These are phyloP conservation scores for Hsuehochloa calcarea DNA, from an alignment of 176 grass and related monocot genomes.

Conservation along the genomic window DNA sequence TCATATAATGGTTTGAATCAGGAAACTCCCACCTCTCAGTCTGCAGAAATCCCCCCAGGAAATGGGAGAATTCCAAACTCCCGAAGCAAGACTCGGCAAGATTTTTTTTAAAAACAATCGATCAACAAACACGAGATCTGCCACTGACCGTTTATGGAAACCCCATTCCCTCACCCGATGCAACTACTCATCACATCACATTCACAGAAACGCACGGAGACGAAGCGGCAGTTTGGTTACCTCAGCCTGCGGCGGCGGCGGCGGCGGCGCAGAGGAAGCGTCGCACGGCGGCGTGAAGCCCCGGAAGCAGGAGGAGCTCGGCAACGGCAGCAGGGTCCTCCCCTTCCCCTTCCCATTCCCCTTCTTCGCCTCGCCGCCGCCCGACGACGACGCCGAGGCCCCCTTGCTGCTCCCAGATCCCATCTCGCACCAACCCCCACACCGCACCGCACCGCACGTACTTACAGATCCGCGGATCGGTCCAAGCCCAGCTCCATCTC, in stretches of 20 bases:
- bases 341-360: constrained; percentile 33
- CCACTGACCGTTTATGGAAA: neutral
- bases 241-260: neutral
- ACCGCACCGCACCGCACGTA: neutral
- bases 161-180: neutral
- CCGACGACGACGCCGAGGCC: constrained; percentile 25
- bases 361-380: neutral
- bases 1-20: neutral
- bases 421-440: constrained; percentile 28
- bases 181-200: neutral
- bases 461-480: constrained; percentile 39
- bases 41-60: neutral
- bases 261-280: neutral
- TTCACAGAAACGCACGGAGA: neutral
- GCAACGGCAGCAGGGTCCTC: constrained; percentile 38
- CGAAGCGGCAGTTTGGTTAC: neutral
- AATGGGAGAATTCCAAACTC: neutral
- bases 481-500: neutral
- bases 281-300: constrained; percentile 35
- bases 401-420: constrained; percentile 88
- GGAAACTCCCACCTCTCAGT: neutral
- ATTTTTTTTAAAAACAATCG: neutral
- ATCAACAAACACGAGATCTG: constrained; percentile 25
- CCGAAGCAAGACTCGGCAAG: neutral
- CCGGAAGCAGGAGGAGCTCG: constrained; percentile 76